A percentile compares a stretch with the other conserved stretches of the same genome.
These are phyloP conservation scores for Alopecurus myosuroides DNA, from an alignment of 176 grass and related monocot genomes.

Conservation along the genomic window DNA sequence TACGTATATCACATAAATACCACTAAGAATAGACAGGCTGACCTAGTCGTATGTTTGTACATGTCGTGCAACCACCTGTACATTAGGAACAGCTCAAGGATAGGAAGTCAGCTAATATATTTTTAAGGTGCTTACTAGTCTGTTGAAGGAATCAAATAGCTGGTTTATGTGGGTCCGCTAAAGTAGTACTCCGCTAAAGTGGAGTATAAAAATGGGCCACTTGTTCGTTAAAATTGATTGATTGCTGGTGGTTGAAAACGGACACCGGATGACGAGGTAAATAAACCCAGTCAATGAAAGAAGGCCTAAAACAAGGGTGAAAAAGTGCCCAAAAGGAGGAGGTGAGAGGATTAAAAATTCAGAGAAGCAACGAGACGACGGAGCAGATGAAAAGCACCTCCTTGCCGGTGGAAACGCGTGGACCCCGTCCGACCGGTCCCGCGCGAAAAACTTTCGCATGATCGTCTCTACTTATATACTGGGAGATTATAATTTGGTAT, in stretches of 20 bases:
- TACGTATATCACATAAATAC: background rate
- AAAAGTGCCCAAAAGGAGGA: background rate
- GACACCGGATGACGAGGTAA: background rate
- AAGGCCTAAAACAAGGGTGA: background rate
- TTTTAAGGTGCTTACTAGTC: background rate
- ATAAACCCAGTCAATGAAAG: background rate
- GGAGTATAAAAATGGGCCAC: background rate
- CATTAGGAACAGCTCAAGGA: background rate
- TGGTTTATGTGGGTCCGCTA: background rate
- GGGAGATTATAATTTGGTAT: no score
- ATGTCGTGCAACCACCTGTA: background rate
- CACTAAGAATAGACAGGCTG: background rate
- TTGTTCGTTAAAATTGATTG: background rate
- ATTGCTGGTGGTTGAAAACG: background rate
- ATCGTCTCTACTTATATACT: no score
- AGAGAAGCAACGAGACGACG: background rate
- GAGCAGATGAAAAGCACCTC: background rate
- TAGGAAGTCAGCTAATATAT: background rate
- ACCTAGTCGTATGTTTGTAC: background rate
- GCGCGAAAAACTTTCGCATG: conserved; percentile 8
- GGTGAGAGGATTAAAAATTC: background rate
- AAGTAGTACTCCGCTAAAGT: no score
- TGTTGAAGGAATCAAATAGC: background rate
- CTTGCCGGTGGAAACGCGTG: conserved; percentile 47
- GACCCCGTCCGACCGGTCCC: conserved; percentile 23